Percentiles rank a stretch among this genome's conserved stretches.
Conservation (phyloP, 1,284 basidiomycete species). For the Singerocomus inundabilis region DNA sequence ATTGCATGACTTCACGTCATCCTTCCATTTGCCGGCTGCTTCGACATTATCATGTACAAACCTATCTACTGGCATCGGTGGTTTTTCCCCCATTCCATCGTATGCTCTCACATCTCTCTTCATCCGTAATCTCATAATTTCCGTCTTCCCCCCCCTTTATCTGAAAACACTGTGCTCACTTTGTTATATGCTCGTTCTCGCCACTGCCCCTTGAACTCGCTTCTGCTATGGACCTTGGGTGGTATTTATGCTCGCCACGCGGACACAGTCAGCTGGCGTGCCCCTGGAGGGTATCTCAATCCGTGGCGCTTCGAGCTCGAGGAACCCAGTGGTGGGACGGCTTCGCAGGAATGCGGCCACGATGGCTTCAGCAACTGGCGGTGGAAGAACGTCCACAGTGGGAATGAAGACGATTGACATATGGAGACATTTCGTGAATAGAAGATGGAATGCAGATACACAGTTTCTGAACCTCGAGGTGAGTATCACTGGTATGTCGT, state of each 20-base stretch:
- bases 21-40: conserved; percentile 10
- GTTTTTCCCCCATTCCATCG: conserved; percentile 13
- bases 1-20: conserved; percentile 23
- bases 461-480: conserved; percentile 82
- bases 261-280: conserved; percentile 30
- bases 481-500: conserved; percentile 25
- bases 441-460: conserved; percentile 64
- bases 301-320: conserved; percentile 32
- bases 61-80: conserved; percentile 18
- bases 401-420: conserved; percentile 50
- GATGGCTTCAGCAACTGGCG: conserved; percentile 14
- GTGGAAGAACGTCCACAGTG: conserved; percentile 16
- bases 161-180: conserved; percentile 43
- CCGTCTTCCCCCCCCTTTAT: conserved; percentile 28
- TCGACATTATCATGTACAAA: conserved; percentile 16
- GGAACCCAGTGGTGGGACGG: conserved; percentile 45
- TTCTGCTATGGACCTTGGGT: conserved; percentile 18
- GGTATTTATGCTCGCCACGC: conserved; percentile 33
- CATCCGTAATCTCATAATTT: conserved; percentile 24
- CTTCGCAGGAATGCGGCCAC: conserved; percentile 56
- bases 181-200: conserved; percentile 31
- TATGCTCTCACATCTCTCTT: conserved; percentile 2
- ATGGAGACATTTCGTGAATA: conserved; percentile 70
- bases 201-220: conserved; percentile 29
- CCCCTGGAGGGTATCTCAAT: conserved; percentile 33